Conservation (phyloP, 495 filamentous ascomycete species). For the Xylaria castorea region DNA sequence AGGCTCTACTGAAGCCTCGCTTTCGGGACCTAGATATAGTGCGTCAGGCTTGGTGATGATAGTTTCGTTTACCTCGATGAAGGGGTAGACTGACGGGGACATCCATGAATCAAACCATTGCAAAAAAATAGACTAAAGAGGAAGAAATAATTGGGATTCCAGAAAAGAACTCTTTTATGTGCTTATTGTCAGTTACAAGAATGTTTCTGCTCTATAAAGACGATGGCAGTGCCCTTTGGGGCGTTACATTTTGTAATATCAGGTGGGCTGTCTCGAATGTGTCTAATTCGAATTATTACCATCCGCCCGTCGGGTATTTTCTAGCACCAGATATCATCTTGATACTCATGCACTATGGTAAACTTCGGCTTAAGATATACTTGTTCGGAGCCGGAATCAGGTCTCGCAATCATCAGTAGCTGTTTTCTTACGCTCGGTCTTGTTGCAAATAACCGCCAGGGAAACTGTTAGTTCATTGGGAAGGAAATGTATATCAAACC, state of each 20-base stretch:
- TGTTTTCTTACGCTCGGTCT: not conserved
- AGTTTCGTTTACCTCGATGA: no score
- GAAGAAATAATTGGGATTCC: not conserved
- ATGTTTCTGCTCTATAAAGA: no score
- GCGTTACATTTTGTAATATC: no score
- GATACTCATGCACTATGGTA: not conserved
- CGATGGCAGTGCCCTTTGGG: no score
- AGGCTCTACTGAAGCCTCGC: no score
- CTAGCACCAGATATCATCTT: not conserved
- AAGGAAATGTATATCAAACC: not conserved
- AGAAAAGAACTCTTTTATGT: not conserved
- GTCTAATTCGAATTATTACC: no score
- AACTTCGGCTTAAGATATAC: not conserved
- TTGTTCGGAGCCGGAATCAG: not conserved
- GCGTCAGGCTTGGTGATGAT: no score
- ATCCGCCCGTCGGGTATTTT: not conserved
- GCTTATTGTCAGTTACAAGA: no score
- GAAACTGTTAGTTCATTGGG: not conserved
- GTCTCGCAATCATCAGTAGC: not conserved
- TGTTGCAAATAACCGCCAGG: not conserved
- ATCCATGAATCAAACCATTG: not conserved
- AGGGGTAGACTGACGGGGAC: not conserved
- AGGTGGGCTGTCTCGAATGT: no score
- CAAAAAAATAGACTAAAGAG: not conserved
- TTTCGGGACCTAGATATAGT: no score